phyloP scores from a whole-genome alignment of 805 yeast species.

The Lipomyces kockii region DNA sequence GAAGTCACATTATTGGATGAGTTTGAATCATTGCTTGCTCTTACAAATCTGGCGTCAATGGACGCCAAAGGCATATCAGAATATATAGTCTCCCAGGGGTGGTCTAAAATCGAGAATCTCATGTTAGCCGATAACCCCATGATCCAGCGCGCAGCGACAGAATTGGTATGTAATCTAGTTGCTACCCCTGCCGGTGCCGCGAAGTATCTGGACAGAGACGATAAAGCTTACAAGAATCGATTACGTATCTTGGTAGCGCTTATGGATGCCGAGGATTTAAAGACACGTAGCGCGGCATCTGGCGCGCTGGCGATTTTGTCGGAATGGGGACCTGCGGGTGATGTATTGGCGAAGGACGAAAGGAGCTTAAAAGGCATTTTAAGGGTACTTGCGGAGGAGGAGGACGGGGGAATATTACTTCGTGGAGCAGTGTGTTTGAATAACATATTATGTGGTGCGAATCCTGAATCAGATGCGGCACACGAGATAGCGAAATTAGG shows the following conservation, averaged over 20 bases:
- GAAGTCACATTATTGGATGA: slow-evolving; percentile 47
- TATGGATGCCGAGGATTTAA: slow-evolving; percentile 44
- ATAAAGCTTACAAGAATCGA: slow-evolving; percentile 39
- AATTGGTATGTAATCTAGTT: slow-evolving; percentile 66
- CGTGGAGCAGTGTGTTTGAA: slow-evolving; percentile 42
- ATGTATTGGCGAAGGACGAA: slow-evolving; percentile 40
- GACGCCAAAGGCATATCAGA: slow-evolving; percentile 50
- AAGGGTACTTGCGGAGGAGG: slow-evolving; percentile 36
- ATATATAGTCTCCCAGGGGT: slow-evolving; percentile 49
- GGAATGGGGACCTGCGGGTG: slow-evolving; percentile 46
- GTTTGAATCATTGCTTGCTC: slow-evolving; percentile 63
- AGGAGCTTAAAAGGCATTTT: slow-evolving; percentile 40
- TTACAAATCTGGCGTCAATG: slow-evolving; percentile 67
- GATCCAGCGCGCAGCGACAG: slow-evolving; percentile 65
- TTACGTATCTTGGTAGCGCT: slow-evolving; percentile 44
- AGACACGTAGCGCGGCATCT: slow-evolving; percentile 47
- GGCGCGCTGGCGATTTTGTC: slow-evolving; percentile 50
- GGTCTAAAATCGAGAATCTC: slow-evolving; percentile 54
- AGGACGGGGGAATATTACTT: slow-evolving; percentile 40
- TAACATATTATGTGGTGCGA: slow-evolving; percentile 26
- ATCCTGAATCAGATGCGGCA: neutral
- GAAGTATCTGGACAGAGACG: slow-evolving; percentile 44
- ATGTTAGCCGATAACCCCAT: slow-evolving; percentile 53
- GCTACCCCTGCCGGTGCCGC: slow-evolving; percentile 46
- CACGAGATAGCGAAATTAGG: slow-evolving; percentile 1